Evolutionary conservation across 2,329 filamentous ascomycete species (phyloP).

Genomic region (Aschersonia sp.): DNA sequence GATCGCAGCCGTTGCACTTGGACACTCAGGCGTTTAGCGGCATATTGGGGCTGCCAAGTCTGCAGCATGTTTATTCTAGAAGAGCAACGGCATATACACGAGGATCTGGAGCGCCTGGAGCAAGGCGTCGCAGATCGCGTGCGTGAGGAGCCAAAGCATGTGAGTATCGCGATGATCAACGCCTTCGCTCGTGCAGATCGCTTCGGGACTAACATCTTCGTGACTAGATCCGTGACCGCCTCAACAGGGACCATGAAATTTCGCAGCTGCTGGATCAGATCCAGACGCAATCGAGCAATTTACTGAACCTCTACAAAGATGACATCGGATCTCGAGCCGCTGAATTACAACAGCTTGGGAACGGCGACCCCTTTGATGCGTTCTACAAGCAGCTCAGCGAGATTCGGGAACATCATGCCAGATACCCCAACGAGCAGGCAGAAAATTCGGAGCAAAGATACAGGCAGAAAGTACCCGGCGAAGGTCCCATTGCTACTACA

Average conservation of each 20-base stretch:
- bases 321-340: constrained; percentile 53
- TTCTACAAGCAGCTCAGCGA: constrained; percentile 77
- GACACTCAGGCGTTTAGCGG: background rate
- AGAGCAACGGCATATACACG: constrained; percentile 85
- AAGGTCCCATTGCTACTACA: constrained; percentile 47
- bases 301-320: constrained; percentile 77
- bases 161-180: constrained; percentile 27
- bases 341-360: constrained; percentile 73
- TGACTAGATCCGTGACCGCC: constrained; percentile 65
- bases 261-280: constrained; percentile 76
- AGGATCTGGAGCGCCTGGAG: constrained; percentile 92
- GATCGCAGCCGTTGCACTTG: background rate
- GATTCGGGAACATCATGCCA: constrained; percentile 76
- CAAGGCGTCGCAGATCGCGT: constrained; percentile 85
- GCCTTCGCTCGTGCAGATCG: background rate
- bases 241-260: constrained; percentile 87
- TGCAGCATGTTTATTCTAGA: constrained; percentile 68
- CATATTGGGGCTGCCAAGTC: background rate
- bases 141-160: constrained; percentile 75
- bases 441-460: constrained; percentile 93
- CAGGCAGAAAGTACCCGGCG: constrained; percentile 49
- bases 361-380: constrained; percentile 74
- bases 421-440: constrained; percentile 86
- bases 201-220: constrained; percentile 8
- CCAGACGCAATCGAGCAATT: constrained; percentile 66